phyloP scores from a whole-genome alignment of 805 yeast genomes.

The Pichia paraexigua region DNA sequence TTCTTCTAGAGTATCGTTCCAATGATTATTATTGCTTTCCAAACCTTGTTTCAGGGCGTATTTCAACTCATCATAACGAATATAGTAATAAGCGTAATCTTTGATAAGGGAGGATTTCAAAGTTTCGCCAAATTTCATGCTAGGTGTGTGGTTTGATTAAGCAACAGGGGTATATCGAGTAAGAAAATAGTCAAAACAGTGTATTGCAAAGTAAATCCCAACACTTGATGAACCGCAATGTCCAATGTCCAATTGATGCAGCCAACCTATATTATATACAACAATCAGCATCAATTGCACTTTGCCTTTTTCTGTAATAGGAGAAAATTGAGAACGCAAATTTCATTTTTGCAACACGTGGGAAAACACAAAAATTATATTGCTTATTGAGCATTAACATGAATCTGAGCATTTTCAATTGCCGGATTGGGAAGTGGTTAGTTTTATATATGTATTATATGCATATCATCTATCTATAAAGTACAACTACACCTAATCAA shows the following conservation, averaged over 20 bases:
- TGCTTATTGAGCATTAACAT: no score
- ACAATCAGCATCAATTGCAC: not conserved
- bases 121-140: conserved; percentile 95
- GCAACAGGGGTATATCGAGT: not conserved
- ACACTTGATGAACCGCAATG: not conserved
- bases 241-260: not conserved
- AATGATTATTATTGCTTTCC: conserved; percentile 43
- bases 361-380: not conserved
- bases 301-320: not conserved
- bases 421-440: not conserved
- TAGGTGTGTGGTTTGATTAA: not conserved
- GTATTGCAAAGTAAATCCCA: not conserved
- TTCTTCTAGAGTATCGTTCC: conserved; percentile 80
- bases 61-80: conserved; percentile 86
- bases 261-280: not conserved
- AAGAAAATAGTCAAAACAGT: no score
- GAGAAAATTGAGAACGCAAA: not conserved
- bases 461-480: not conserved
- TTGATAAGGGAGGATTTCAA: conserved; percentile 81
- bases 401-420: no score
- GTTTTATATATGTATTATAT: no score
- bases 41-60: conserved; percentile 66
- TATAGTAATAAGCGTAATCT: conserved; percentile 85
- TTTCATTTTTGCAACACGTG: not conserved
- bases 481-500: conserved; percentile 33